phyloP scores from a whole-genome alignment of 1,284 basidiomycete genomes.

The Fomitiporia mediterranea region DNA sequence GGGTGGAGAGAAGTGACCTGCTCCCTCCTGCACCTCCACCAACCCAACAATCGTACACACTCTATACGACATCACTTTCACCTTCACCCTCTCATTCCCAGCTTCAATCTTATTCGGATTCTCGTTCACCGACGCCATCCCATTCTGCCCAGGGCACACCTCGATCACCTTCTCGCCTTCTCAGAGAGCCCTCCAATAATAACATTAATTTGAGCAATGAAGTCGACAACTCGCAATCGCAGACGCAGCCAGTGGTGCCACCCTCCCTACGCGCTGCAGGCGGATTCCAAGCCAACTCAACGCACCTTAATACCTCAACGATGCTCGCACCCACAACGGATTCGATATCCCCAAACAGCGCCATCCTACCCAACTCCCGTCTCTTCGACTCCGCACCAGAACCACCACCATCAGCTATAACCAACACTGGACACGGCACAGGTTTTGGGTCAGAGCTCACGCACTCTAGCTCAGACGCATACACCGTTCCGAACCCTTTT shows the following conservation, averaged over 20 bases:
- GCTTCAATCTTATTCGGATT: neutral
- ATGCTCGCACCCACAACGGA: neutral
- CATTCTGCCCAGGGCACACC: neutral
- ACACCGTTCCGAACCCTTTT: slow-evolving; percentile 17
- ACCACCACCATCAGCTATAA: neutral
- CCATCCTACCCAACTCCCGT: neutral
- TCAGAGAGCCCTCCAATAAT: too few relatives aligned
- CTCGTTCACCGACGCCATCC: neutral
- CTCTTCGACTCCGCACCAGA: neutral
- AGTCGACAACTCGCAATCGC: neutral
- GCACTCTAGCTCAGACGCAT: slow-evolving; percentile 18
- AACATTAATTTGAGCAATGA: neutral
- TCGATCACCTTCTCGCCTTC: neutral
- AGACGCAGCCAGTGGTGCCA: slow-evolving; percentile 8
- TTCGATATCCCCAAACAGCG: neutral
- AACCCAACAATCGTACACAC: neutral
- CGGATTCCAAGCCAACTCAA: neutral
- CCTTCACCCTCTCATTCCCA: too few relatives aligned
- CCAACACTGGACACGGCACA: neutral
- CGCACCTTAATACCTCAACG: neutral
- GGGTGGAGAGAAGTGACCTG: neutral
- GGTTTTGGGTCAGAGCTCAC: slow-evolving; percentile 1
- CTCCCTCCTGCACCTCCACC: neutral
- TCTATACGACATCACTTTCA: too few relatives aligned
- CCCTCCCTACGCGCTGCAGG: slow-evolving; percentile 16